Evolutionary conservation across 352 stramenopile species (phyloP).

Genomic region (Phytophthora agathidicida): DNA sequence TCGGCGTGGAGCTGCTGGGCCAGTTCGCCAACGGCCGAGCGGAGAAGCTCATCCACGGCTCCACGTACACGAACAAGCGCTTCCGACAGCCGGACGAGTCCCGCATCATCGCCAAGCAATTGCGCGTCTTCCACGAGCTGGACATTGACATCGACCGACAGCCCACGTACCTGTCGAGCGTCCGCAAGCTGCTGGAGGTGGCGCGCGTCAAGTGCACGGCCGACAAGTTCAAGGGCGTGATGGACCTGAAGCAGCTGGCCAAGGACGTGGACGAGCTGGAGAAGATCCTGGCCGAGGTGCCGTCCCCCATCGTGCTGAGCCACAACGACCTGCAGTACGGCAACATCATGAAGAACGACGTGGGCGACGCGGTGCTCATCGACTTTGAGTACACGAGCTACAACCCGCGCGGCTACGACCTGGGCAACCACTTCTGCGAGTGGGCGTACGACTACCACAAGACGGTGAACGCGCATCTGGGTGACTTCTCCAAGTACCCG

Average conservation of each 20-base stretch:
- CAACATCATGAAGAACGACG: conserved; percentile 89
- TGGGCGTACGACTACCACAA: conserved; percentile 88
- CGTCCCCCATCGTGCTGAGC: conserved; percentile 83
- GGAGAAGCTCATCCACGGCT: conserved; percentile 79
- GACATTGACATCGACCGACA: conserved; percentile 68
- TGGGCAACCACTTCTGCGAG: conserved; percentile 94
- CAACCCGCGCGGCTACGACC: conserved; percentile 90
- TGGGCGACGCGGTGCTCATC: conserved; percentile 81
- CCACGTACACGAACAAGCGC: conserved; percentile 66
- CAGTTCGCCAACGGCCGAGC: conserved; percentile 79
- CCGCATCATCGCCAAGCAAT: conserved; percentile 60
- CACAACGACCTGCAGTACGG: conserved; percentile 95
- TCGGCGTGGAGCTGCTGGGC: conserved; percentile 78
- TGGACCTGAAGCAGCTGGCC: conserved; percentile 58
- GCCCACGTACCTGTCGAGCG: conserved; percentile 62
- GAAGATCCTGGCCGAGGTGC: conserved; percentile 51
- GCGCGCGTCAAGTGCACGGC: conserved; percentile 61
- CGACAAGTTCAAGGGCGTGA: conserved; percentile 44
- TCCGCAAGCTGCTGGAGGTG: conserved; percentile 61
- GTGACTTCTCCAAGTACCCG: conserved; percentile 80
- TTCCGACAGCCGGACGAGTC: conserved; percentile 69
- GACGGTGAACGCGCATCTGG: conserved; percentile 78
- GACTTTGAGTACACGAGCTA: conserved; percentile 95
- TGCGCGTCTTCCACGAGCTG: conserved; percentile 75
- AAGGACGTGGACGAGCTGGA: conserved; percentile 67